Evolutionary conservation across 2,329 filamentous ascomycete species (phyloP), one percentile per base, ranked within the genome.

Genomic region (Diplodia mutila): DNA sequence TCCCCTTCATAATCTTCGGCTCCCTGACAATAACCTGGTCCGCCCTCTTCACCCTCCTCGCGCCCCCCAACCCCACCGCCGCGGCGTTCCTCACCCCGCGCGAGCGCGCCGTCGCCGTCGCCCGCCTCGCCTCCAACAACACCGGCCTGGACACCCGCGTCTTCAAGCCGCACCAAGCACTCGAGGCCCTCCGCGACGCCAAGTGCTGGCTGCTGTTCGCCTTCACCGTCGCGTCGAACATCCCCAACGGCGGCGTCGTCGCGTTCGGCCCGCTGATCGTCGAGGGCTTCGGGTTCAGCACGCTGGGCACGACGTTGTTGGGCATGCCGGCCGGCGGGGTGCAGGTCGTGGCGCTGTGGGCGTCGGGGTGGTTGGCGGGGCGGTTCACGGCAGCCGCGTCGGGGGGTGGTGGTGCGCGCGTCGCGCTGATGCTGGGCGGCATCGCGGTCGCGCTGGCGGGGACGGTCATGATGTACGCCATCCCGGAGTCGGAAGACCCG

Each of bases 41-140:
- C 1, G 61, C 82, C 1, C 68, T 82, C 1, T 83, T 83, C 69
- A 69, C 83, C 2, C 83, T 79, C 71, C 71, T 77, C 5, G 76
- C 84, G 6, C 86, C 87, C 0, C 86, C 89, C 71, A 88, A 82
- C 70, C 87, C 88, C 69, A 75, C 88, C 57, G 87, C 88, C 61
- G 86, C 85, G 12, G 80, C 84, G 2, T 89, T 85, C 83, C 72
- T 94, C 27, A 90, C 81, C 11, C 85, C 89, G 61, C 83, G 87
- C 55, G 91, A 94, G 70, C 87, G 87, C 16, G 75, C 87, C 0
- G 82, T 92, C 49, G 89, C 88, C 0, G 80, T 92, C n/a, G 90
- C 91, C 68, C 84, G 91, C 0, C 85, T 93, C 4, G 59, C 46
- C 27, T 74, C 75, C 59, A 83, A 83, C 70, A 80, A 82, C 69